phyloP scores from a whole-genome alignment of 331 rosid species.

The Saraca asoca region DNA sequence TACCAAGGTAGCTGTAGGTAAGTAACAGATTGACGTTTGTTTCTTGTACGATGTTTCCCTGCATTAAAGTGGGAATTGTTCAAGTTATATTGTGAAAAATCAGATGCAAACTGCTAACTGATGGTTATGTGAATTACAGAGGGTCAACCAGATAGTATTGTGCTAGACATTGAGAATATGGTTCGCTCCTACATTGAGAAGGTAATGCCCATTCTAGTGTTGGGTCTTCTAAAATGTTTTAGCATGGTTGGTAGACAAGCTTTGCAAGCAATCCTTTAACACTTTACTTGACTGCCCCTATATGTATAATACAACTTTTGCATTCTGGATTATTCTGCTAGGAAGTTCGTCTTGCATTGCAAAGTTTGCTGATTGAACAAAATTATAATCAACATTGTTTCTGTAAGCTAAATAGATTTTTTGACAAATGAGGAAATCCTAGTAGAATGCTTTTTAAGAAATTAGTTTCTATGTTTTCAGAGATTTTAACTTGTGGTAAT shows the following conservation, averaged over 20 bases:
- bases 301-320: neutral
- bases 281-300: conserved; percentile 18
- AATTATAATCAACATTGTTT: conserved; percentile 1
- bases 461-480: neutral
- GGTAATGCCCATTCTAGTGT: conserved; percentile 47
- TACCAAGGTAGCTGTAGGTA: conserved; percentile 95
- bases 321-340: neutral
- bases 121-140: conserved; percentile 50
- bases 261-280: conserved; percentile 9
- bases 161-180: conserved; percentile 85
- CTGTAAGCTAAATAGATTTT: conserved; percentile 9
- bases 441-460: neutral
- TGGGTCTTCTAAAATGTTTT: conserved; percentile 16
- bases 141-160: conserved; percentile 95
- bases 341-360: neutral
- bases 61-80: conserved; percentile 11
- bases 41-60: conserved; percentile 20
- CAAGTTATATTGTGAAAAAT: conserved; percentile 1
- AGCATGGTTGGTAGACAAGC: neutral
- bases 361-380: neutral
- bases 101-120: conserved; percentile 17
- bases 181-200: conserved; percentile 93
- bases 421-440: conserved; percentile 2
- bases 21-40: conserved; percentile 34
- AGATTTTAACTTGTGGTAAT: neutral